phyloP scores from a whole-genome alignment of 257 asterid genomes.

The Nicotiana paniculata region DNA sequence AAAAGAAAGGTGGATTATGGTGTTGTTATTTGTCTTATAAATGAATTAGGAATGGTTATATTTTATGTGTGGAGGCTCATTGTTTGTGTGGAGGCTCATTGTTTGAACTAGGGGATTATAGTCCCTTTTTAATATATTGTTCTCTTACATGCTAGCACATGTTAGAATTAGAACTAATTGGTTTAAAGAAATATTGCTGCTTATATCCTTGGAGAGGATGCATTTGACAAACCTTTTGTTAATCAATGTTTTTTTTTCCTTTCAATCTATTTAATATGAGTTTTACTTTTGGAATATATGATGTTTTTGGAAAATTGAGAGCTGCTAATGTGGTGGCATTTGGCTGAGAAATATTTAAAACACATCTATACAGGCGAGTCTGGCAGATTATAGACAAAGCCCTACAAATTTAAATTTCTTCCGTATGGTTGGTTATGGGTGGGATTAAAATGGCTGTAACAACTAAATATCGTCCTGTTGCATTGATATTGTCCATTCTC shows the following conservation, averaged over 20 bases:
- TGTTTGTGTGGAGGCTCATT: background rate
- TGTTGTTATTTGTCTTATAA: background rate
- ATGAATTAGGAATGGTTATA: background rate
- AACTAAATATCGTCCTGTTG: background rate
- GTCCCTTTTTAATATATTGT: background rate
- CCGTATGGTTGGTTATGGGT: background rate
- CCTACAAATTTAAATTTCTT: background rate
- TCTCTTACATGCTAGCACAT: background rate
- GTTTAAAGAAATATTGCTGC: background rate
- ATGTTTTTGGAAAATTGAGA: background rate
- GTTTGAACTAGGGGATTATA: background rate
- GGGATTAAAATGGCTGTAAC: background rate
- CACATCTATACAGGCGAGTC: background rate
- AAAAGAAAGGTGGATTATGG: background rate
- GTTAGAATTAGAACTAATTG: background rate
- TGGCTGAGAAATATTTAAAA: background rate
- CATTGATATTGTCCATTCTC: background rate
- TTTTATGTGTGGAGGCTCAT: background rate
- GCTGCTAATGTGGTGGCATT: background rate
- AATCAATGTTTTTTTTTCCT: background rate
- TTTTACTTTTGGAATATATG: background rate
- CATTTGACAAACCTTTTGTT: background rate
- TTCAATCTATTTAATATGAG: background rate
- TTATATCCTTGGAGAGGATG: background rate
- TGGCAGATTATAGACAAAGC: background rate